phyloP scores from a whole-genome alignment of 2,329 filamentous ascomycete genomes.

The Rhinocladiella similis region DNA sequence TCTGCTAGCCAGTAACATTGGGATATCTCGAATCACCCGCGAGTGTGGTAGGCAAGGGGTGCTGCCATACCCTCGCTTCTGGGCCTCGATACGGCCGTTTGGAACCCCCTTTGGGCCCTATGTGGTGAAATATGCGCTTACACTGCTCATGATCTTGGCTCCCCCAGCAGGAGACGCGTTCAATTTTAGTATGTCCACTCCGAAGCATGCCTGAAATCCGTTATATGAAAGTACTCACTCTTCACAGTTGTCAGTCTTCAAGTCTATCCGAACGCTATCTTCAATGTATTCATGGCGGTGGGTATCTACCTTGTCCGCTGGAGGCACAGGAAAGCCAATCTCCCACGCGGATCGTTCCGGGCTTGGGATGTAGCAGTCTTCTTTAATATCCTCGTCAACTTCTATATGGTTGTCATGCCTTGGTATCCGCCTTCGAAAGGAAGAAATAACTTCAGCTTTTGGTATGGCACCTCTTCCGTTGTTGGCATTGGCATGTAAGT shows the following conservation, averaged over 20 bases:
- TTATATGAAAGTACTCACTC: too few relatives aligned
- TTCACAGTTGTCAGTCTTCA: constrained; percentile 55
- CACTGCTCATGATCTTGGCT: constrained; percentile 60
- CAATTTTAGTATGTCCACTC: constrained; percentile 8
- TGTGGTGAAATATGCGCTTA: constrained; percentile 57
- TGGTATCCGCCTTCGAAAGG: too few relatives aligned
- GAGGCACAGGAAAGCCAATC: constrained; percentile 52
- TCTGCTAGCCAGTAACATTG: constrained; percentile 56
- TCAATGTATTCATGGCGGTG: constrained; percentile 56
- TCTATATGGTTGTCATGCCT: too few relatives aligned
- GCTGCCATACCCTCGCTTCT: constrained; percentile 59
- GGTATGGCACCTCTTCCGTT: too few relatives aligned
- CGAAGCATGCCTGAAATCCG: background rate
- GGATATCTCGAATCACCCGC: constrained; percentile 56
- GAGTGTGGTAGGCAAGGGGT: constrained; percentile 65
- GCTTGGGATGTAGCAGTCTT: constrained; percentile 60
- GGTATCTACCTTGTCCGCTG: constrained; percentile 61
- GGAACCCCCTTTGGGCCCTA: constrained; percentile 64
- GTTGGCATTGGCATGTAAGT: too few relatives aligned
- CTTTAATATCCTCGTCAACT: too few relatives aligned
- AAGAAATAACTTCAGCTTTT: too few relatives aligned
- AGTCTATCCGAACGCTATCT: constrained; percentile 60
- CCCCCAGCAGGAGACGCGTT: constrained; percentile 66
- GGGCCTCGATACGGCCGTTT: constrained; percentile 64
- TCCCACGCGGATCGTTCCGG: constrained; percentile 49